Conservation (phyloP, 192 early-diverging fungal species). For the Pilobolus umbonatus region DNA sequence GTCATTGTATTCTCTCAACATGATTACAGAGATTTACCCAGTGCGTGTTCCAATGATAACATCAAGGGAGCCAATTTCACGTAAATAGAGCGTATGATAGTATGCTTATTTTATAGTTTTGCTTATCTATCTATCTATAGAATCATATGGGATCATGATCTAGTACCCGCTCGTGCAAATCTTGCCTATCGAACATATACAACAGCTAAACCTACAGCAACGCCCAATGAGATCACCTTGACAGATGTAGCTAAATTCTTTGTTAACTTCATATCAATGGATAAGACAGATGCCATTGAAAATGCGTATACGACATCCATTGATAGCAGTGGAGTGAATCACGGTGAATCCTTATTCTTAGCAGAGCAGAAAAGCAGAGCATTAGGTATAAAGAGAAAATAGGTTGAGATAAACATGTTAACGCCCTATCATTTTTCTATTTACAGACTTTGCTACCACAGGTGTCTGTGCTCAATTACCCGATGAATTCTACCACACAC, state of each 20-base stretch:
- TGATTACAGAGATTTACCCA: slow-evolving; percentile 58
- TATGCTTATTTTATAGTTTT: neutral
- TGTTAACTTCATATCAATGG: slow-evolving; percentile 46
- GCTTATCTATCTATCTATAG: no score
- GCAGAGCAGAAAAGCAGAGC: slow-evolving; percentile 59
- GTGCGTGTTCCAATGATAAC: slow-evolving; percentile 66
- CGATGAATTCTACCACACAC: slow-evolving; percentile 27
- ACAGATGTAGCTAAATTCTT: slow-evolving; percentile 40
- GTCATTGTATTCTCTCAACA: slow-evolving; percentile 67
- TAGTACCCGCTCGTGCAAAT: no score
- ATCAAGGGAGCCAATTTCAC: slow-evolving; percentile 64
- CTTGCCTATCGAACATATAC: slow-evolving; percentile 21
- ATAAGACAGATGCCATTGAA: slow-evolving; percentile 56
- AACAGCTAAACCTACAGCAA: neutral
- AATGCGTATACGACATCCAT: slow-evolving; percentile 55
- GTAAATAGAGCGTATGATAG: no score
- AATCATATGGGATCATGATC: slow-evolving; percentile 46
- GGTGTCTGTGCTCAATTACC: slow-evolving; percentile 41
- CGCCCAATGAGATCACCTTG: neutral
- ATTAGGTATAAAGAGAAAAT: slow-evolving; percentile 19
- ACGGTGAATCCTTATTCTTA: slow-evolving; percentile 44
- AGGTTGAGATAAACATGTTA: no score
- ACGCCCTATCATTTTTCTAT: no score
- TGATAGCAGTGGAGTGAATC: slow-evolving; percentile 43
- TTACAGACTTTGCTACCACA: slow-evolving; percentile 58